These are phyloP conservation scores for Penicillium riverlandense DNA, from an alignment of 495 filamentous ascomycete genomes.

Conservation along the genomic window DNA sequence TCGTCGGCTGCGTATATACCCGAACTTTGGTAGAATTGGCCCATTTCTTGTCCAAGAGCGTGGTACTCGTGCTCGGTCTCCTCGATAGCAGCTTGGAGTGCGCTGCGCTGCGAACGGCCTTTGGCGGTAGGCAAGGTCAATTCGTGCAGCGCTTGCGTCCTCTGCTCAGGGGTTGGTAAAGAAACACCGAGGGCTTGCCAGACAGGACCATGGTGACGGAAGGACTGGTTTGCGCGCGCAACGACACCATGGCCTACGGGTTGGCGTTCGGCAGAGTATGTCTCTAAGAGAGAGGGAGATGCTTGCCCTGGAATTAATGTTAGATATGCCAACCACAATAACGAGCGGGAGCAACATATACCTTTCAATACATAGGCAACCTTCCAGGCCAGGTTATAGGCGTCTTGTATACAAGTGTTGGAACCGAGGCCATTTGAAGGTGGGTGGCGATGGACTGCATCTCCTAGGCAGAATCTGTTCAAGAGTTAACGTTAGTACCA, in stretches of 20 bases:
- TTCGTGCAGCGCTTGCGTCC: conserved; percentile 21
- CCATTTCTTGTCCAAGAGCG: conserved; percentile 44
- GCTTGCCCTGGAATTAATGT: conserved; percentile 22
- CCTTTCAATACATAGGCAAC: conserved; percentile 40
- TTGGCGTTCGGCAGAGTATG: conserved; percentile 41
- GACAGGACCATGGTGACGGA: conserved; percentile 34
- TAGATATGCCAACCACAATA: conserved; percentile 30
- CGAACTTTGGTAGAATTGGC: conserved; percentile 34
- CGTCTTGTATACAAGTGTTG: conserved; percentile 50
- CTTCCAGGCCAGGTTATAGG: conserved; percentile 52
- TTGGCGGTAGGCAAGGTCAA: conserved; percentile 21
- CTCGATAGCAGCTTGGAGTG: conserved; percentile 23
- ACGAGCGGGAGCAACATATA: conserved; percentile 3
- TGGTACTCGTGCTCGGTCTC: conserved; percentile 40
- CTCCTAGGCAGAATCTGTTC: conserved; percentile 43
- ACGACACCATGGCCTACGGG: conserved; percentile 42
- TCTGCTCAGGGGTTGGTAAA: conserved; percentile 18
- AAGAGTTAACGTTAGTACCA: conserved; percentile 32
- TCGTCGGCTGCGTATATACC: conserved; percentile 33
- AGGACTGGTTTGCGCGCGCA: conserved; percentile 40
- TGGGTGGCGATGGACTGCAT: conserved; percentile 47
- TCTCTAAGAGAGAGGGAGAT: conserved; percentile 29
- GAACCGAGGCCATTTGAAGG: conserved; percentile 44
- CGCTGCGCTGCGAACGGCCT: conserved; percentile 27
- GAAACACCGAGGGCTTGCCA: conserved; percentile 41